These are phyloP conservation scores for Metschnikowia henanensis DNA, from an alignment of 805 yeast genomes.

Conservation along the genomic window DNA sequence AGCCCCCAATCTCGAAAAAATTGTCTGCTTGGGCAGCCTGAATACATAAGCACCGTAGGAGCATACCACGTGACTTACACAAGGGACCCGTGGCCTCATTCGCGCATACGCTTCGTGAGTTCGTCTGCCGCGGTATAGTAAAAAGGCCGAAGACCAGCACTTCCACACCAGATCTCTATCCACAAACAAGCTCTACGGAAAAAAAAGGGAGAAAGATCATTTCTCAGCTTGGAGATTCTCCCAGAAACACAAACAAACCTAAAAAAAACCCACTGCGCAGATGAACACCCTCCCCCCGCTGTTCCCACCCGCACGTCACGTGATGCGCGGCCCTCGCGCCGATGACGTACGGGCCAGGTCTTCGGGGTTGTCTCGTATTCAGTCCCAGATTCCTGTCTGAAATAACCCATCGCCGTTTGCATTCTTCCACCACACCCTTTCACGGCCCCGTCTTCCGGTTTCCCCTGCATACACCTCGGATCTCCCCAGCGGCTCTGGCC, in stretches of 20 bases:
- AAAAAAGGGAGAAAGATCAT: no score
- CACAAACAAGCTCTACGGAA: no score
- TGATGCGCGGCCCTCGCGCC: constrained; percentile 1
- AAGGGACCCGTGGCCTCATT: background rate
- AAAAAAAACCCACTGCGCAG: no score
- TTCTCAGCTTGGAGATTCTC: no score
- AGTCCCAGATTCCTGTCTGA: constrained; percentile 1
- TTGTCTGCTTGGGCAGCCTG: no score
- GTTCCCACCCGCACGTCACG: constrained; percentile 1
- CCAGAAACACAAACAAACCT: no score
- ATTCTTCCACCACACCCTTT: background rate
- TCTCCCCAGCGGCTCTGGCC: no score
- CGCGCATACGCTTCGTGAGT: background rate
- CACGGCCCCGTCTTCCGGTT: background rate
- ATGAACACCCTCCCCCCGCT: no score
- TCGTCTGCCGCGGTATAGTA: background rate
- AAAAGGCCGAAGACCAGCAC: background rate
- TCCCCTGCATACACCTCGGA: background rate
- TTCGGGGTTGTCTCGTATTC: constrained; percentile 1
- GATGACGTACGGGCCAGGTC: constrained; percentile 3
- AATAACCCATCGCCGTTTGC: background rate
- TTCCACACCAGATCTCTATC: no score
- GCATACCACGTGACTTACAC: constrained; percentile 5
- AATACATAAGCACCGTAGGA: background rate
- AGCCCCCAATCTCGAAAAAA: background rate